Conservation (phyloP, 2,329 filamentous ascomycete species). For the Fusarium buharicum region DNA sequence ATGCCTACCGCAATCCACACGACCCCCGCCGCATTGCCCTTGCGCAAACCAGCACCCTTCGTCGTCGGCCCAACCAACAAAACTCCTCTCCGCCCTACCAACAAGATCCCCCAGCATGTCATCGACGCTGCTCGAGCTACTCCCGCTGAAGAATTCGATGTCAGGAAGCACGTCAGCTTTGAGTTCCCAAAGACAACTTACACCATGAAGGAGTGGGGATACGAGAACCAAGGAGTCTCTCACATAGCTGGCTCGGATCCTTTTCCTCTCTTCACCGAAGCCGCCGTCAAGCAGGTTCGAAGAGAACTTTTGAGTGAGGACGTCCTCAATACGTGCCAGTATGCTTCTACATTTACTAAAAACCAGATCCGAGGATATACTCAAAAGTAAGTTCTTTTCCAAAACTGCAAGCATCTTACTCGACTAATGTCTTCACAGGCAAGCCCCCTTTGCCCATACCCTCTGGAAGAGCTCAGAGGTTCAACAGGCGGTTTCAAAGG, state of each 20-base stretch:
- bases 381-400: slow-evolving; percentile 58
- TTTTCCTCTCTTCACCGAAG: slow-evolving; percentile 70
- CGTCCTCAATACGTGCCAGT: slow-evolving; percentile 66
- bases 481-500: slow-evolving; percentile 59
- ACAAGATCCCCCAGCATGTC: slow-evolving; percentile 18
- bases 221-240: slow-evolving; percentile 67
- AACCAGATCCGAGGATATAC: slow-evolving; percentile 65
- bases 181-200: slow-evolving; percentile 61
- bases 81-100: slow-evolving; percentile 43
- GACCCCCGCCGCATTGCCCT: not conserved
- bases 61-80: slow-evolving; percentile 48
- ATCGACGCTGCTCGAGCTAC: slow-evolving; percentile 16
- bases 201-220: slow-evolving; percentile 71
- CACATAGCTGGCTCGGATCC: slow-evolving; percentile 72
- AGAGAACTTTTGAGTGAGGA: slow-evolving; percentile 68
- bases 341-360: slow-evolving; percentile 57
- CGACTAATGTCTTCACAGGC: not conserved
- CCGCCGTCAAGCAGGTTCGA: slow-evolving; percentile 71
- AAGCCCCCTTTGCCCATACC: slow-evolving; percentile 72
- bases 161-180: slow-evolving; percentile 65
- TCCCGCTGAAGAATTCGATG: slow-evolving; percentile 56
- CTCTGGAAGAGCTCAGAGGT: slow-evolving; percentile 57
- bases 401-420: not conserved
- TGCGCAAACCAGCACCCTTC: slow-evolving; percentile 31
- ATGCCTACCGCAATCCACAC: slow-evolving; percentile 14